Percentiles rank a stretch among this genome's conserved stretches.
Conservation (phyloP, 73 alveolate species). For the Uronychia setigera region DNA sequence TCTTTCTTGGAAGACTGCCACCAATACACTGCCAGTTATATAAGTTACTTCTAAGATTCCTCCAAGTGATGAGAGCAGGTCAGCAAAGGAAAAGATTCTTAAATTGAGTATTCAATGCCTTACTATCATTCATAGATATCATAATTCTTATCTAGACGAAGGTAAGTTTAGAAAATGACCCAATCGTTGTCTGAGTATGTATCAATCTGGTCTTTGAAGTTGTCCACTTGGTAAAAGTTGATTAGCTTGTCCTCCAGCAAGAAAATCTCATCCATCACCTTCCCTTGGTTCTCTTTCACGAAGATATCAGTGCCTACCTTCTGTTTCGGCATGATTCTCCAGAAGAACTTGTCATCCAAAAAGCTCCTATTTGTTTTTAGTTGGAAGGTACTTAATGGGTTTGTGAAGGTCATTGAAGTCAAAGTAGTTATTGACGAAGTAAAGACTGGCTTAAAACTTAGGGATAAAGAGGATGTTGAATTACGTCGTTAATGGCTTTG, state of each 20-base stretch:
- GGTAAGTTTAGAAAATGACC: not conserved
- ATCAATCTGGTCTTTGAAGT: not conserved
- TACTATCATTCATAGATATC: not conserved
- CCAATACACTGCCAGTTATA: constrained; percentile 19
- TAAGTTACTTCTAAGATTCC: constrained; percentile 32
- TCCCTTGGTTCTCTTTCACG: constrained; percentile 33
- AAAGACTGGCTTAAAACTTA: not conserved
- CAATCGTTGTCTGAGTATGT: not conserved
- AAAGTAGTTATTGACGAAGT: constrained; percentile 4
- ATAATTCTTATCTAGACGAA: not conserved
- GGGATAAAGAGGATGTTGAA: too few species aligned
- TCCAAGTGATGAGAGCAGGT: constrained; percentile 46
- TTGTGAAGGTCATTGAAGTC: constrained; percentile 15
- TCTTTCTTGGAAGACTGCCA: constrained; percentile 26
- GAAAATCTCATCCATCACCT: constrained; percentile 13
- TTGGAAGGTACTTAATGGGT: constrained; percentile 10
- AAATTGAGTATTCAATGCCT: not conserved
- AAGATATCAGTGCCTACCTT: constrained; percentile 44
- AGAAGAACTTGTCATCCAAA: constrained; percentile 51
- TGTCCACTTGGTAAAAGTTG: constrained; percentile 19
- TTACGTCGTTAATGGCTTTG: not conserved
- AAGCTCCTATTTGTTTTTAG: not conserved
- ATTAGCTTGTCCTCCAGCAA: constrained; percentile 6
- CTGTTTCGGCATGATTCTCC: constrained; percentile 46
- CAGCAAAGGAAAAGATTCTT: constrained; percentile 24